phyloP scores from a whole-genome alignment of 148 eudicot species.

The Agrostemma githago region DNA sequence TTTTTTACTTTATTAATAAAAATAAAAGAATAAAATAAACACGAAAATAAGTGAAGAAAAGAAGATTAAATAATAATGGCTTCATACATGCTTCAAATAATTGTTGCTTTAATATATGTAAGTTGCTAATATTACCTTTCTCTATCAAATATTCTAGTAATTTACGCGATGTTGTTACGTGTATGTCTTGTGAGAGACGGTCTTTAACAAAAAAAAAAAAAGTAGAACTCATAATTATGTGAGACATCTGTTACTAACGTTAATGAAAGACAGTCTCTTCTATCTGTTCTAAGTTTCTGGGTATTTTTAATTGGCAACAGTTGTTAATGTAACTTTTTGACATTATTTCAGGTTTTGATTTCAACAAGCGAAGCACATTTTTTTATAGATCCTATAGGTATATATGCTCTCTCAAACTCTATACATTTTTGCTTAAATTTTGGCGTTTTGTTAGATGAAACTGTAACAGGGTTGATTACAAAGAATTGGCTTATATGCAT shows the following conservation, averaged over 20 bases:
- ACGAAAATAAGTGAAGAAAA: background rate
- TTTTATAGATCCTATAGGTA: background rate
- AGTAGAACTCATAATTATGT: too few relatives aligned
- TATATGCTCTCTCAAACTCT: background rate
- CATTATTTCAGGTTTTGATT: background rate
- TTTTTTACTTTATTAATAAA: background rate
- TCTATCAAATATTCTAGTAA: background rate
- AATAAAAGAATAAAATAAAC: background rate
- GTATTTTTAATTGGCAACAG: too few relatives aligned
- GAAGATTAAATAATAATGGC: background rate
- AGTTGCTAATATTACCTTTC: background rate
- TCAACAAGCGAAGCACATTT: background rate
- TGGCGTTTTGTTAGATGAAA: too few relatives aligned
- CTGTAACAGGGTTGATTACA: too few relatives aligned
- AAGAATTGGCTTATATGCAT: background rate
- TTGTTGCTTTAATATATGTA: constrained; percentile 4
- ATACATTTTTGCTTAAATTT: background rate
- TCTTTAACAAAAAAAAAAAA: too few relatives aligned
- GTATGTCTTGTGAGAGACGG: too few relatives aligned
- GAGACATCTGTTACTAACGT: too few relatives aligned
- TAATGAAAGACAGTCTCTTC: too few relatives aligned
- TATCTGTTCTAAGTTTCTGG: background rate
- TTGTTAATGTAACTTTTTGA: too few relatives aligned
- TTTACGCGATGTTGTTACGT: background rate
- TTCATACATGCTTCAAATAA: constrained; percentile 4